Evolutionary conservation across 306 rosid species (phyloP), one percentile per base, ranked within the genome.

Genomic region (Cicer bijugum): DNA sequence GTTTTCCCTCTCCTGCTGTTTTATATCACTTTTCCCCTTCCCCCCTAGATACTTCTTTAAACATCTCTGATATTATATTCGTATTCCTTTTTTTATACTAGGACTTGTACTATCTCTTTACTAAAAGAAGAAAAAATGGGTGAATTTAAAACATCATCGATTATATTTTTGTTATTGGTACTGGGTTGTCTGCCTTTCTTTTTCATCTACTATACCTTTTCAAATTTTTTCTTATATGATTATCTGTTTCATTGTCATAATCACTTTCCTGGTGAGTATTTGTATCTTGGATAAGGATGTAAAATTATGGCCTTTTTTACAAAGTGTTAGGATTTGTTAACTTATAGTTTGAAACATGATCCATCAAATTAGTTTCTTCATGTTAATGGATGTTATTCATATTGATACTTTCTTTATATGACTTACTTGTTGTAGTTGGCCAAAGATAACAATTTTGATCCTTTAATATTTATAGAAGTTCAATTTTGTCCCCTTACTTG

Each of bases 31-130:
- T 17, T 15, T 12, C 19, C 28, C 67, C 2, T 28, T 28, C 4
- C 4, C 16, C 73, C 53, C 40, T 12, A 35, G 16, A n/a, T 6
- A 9, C 51, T 8, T 14, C 16, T 70, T 48, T 35, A 9, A 37
- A 65, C 37, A 58, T 19, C 45, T 12, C 17, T n/a, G 10, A 15
- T 45, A 6, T 42, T 33, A 8, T 42, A 63, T 64, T 43, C 43
- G 55, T 51, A 15, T 64, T 64, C 17, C 17, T 74, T 72, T 76
- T 76, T 69, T 16, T 45, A 58, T 74, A 45, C 51, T 55, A 61
- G 11, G 37, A 52, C 42, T 14, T 37, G 0, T 60, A 60, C 46
- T 60, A 38, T 60, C 67, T 28, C 37, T n/a, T 42, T 67, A 45
- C 20, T 20, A 9, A 16, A 16, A 48, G n/a, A 12, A 12, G 67